Percentiles rank a stretch among this genome's conserved stretches.
phyloP scores from a whole-genome alignment of 2,329 filamentous ascomycete genomes.

The Cryphonectria radicalis region DNA sequence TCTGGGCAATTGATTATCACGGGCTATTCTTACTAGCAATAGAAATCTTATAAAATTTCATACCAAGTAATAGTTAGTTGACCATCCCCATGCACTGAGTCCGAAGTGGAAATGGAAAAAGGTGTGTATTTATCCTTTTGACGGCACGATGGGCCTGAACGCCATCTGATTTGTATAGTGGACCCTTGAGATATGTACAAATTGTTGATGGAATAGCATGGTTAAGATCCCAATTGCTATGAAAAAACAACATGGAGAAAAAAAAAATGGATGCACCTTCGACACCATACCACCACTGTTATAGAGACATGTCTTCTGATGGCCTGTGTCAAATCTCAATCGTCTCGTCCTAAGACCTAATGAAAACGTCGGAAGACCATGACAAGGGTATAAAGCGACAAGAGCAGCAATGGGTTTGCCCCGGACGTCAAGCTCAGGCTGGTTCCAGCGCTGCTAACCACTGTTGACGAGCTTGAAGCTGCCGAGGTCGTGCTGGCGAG shows the following conservation, averaged over 20 bases:
- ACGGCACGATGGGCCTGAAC: background rate
- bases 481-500: background rate
- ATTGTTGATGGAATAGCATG: background rate
- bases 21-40: too few relatives aligned
- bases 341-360: background rate
- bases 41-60: too few relatives aligned
- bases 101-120: too few relatives aligned
- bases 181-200: background rate
- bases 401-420: background rate
- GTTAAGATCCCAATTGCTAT: background rate
- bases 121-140: background rate
- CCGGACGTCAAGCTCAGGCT: background rate
- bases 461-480: slow-evolving; percentile 1
- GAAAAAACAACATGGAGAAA: background rate
- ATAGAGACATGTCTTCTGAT: background rate
- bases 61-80: too few relatives aligned
- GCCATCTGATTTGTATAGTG: background rate
- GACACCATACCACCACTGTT: background rate
- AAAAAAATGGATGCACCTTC: background rate
- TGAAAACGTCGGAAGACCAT: background rate
- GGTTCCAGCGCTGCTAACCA: background rate
- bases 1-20: too few relatives aligned
- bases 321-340: background rate
- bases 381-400: background rate
- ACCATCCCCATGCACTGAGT: too few relatives aligned